Evolutionary conservation across 352 stramenopile species (phyloP), one percentile per base, ranked within the genome.

Genomic region (Pythium biforme): DNA sequence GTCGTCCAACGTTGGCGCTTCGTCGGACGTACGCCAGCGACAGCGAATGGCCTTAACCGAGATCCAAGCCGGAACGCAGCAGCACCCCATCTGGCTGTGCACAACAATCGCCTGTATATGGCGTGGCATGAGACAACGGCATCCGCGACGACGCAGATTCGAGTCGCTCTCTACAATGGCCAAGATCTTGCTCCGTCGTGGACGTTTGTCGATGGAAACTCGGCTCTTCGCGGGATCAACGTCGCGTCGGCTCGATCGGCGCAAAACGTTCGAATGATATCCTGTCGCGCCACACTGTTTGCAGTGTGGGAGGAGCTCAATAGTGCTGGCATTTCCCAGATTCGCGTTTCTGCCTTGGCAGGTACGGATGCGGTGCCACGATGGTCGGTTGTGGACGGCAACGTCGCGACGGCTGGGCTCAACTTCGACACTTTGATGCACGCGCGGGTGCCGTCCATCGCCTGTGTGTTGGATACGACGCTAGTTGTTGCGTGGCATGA

Each of bases 401-500:
- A 79, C 26, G 54, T 46, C 11, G 69, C 58, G 17, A 72, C 46
- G 11, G 39, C 31, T 9, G 77, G 81, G 11, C 47, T 88, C 19
- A 89, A 90, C 46, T 41, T 66, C 19, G 62, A 86, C 39, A 33
- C 29, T 6, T 56, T 65, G 7, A 72, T 74, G 45, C 25, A 29
- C 9, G 82, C 71, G 0, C 68, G 46, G 19, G 22, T 52, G 0
- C 77, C 79, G 6, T 82, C 72, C 0, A 61, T 90, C 1, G 62
- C 71, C 19, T 92, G 83, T 33, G 9, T 71, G n/a, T 55, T 46
- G 29, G 65, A 57, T 29, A 57, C 66, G 2, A 70, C 37, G 22
- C 37, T 90, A 12, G 62, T 87, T 4, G 64, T 87, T 29, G 78
- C 71, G 7, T 90, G 83, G 83, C 73, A 84, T 19, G 79, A 89